phyloP scores from a whole-genome alignment of 2,329 filamentous ascomycete species.

The Ramularia endophylla region DNA sequence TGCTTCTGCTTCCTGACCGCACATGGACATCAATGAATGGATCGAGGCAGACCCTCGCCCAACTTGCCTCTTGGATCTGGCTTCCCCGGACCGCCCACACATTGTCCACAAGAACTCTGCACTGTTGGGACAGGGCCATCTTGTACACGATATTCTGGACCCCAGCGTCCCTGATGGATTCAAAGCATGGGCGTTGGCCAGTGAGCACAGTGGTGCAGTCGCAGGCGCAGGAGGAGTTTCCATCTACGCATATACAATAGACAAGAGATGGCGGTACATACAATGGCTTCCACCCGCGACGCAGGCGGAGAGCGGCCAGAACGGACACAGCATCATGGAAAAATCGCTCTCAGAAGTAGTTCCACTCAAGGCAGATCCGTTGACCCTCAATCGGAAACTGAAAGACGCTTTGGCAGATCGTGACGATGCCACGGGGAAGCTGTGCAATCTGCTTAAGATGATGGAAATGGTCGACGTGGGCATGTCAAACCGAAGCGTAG shows the following conservation, averaged over 20 bases:
- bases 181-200: background rate
- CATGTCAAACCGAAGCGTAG: no score
- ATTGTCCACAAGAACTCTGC: conserved; percentile 6
- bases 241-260: conserved; percentile 11
- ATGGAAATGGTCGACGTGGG: conserved; percentile 20
- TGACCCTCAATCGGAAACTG: conserved; percentile 1
- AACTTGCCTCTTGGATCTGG: conserved; percentile 13
- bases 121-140: conserved; percentile 2
- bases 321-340: background rate
- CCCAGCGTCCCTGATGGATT: background rate
- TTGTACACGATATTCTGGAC: conserved; percentile 8
- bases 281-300: conserved; percentile 9
- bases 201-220: background rate
- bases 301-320: background rate
- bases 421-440: conserved; percentile 11
- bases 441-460: conserved; percentile 11
- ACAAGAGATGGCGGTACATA: conserved; percentile 12
- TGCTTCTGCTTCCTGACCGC: background rate
- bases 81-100: background rate
- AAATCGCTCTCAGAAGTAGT: background rate
- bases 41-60: conserved; percentile 16
- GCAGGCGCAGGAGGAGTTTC: background rate
- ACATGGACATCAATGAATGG: conserved; percentile 7
- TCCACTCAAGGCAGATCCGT: background rate
- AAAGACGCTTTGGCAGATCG: conserved; percentile 10